Evolutionary conservation across 1,139 yeast species (phyloP), one percentile per base, ranked within the genome.

Genomic region (Zygosaccharomyces sapae): DNA sequence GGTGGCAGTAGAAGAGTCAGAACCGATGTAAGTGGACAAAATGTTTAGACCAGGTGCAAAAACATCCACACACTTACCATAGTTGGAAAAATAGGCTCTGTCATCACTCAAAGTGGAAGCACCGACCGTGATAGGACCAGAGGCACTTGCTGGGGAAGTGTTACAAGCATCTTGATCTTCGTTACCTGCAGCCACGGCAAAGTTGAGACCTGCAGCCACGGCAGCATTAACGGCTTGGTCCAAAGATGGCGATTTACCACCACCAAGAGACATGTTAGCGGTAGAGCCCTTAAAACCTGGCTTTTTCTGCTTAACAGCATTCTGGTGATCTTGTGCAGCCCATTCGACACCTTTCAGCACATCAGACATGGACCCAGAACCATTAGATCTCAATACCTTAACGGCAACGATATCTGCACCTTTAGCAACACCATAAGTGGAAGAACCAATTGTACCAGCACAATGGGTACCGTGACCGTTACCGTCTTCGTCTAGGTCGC

Each of bases 391-490:
- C 71, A 85, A 74, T 13, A 85, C 92, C 67, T 84, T 83, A 51
- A 86, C 86, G 29, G 92, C 94, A 55, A 83, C 87, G 50, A 85
- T 70, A 12, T 81, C 72, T 36, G 86, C 89, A 52, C 80, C 76
- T 69, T 86, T 86, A 54, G 94, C 86, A 52, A 86, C 86, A 71
- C 95, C 95, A 61, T 82, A 85, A 51, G 77, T 71, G 53, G 75
- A 73, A 19, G 92, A 83, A 34, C 82, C 94, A 62, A 85, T 83
- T 44, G 88, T 83, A 70, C 94, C 95, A 22, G 92, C 90, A 75
- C 90, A 84, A 66, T 86, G 95, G 49, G 94, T 84, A 53, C 76
- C 76, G 72, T 92, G 98, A 46, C 97, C 98, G 66, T 90, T 90
- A 47, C 95, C 95, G 68, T 92, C 97, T 44, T 72, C 66, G 63